Evolutionary conservation across 2,329 filamentous ascomycete genomes (phyloP), one percentile per base, ranked within the genome.

Genomic region (Plectosphaerella sp.): DNA sequence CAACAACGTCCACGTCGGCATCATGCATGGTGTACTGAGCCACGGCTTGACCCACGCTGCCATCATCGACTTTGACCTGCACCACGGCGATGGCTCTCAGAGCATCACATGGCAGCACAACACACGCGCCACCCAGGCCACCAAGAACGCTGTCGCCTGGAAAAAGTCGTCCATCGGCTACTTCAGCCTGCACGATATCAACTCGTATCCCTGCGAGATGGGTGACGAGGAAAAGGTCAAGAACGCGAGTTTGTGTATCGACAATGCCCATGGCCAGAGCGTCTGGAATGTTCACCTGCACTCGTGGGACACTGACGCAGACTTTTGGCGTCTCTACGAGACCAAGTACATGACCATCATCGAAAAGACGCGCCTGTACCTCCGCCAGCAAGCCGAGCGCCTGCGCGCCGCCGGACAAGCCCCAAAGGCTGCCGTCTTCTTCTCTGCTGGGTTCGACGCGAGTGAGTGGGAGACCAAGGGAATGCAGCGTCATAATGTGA

Each of bases 281-380:
- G 84, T 97, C 49, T 97, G 94, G 91, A 99, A 99, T 62, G 86
- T 97, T 24, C 95, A 99, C 65, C 73, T 99, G 35, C 86, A 97
- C 61, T 76, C 88, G 0, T 99, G 93, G 91, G 88, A 87, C 64
- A 87, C 82, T 0, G 81, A 88, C 41, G 74, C 83, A 8, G 91
- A 96, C 20, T 99, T 99, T 62, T 99, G 94, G 93, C 72, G 78
- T 18, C 72, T 97, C 9, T 99, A 99, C 66, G 84, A 92, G 58
- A 78, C 79, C 7, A 88, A 86, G 57, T 99, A 99, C 65, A 72
- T 74, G 1, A 67, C 89, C 2, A 71, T 99, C 16, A 72, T 99
- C 8, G 83, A 92, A 3, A 97, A 97, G 72, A 84, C 91, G 4
- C 84, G 89, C 6, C 75, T 72, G 3, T 97, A 91, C 61, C 75